These are phyloP conservation scores for Fusarium sp. DNA, from an alignment of 2,329 filamentous ascomycete genomes.

Conservation along the genomic window DNA sequence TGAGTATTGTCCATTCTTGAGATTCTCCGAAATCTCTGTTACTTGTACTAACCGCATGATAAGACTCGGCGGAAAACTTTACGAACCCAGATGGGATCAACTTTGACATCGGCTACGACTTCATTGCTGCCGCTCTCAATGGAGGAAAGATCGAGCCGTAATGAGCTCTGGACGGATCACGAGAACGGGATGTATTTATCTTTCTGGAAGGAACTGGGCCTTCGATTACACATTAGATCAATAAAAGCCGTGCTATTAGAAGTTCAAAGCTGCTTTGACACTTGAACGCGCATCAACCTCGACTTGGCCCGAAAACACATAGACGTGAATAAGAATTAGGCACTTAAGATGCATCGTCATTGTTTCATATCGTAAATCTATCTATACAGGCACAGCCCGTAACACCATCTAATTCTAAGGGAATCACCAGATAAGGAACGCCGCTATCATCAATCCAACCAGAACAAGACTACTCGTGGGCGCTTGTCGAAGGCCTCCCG, in stretches of 20 bases:
- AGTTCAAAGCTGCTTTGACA: too few relatives aligned
- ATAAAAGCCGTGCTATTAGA: neutral
- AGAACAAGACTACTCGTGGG: conserved; percentile 13
- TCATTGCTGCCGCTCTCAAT: conserved; percentile 30
- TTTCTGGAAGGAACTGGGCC: neutral
- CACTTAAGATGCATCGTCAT: neutral
- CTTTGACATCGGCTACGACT: conserved; percentile 38
- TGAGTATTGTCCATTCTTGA: conserved; percentile 14
- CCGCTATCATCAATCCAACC: neutral
- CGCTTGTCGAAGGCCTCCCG: neutral
- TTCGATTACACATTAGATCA: neutral
- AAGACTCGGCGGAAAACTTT: neutral
- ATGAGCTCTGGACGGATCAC: neutral
- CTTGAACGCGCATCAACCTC: neutral
- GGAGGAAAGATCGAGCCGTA: neutral
- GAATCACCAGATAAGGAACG: conserved; percentile 13
- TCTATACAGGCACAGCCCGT: neutral
- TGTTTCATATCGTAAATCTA: neutral
- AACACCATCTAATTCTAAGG: neutral
- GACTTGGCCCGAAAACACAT: too few relatives aligned
- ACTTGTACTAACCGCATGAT: neutral
- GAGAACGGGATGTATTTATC: neutral
- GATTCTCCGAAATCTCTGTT: neutral
- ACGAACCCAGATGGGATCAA: conserved; percentile 39
- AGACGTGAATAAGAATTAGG: neutral